Evolutionary conservation across 2,329 filamentous ascomycete species (phyloP).

Genomic region (Venturia pyrina): DNA sequence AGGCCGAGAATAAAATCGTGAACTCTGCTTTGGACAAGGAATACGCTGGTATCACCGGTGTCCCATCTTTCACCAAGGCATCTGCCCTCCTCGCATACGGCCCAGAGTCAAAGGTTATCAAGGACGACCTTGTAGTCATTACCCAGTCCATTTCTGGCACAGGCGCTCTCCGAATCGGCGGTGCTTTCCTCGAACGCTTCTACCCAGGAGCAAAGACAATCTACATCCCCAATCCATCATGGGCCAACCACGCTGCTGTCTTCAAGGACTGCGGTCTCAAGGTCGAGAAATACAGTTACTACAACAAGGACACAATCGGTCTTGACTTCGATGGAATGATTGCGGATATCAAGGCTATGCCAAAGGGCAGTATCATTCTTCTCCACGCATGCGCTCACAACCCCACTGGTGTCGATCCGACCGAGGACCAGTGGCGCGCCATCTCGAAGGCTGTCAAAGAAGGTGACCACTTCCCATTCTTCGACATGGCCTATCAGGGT

Average conservation of each 20-base stretch:
- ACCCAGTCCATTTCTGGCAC: slow-evolving; percentile 98
- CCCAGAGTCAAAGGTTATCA: slow-evolving; percentile 63
- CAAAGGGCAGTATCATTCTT: slow-evolving; percentile 77
- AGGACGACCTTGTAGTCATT: slow-evolving; percentile 68
- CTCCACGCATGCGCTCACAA: slow-evolving; percentile 98
- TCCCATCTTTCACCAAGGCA: slow-evolving; percentile 86
- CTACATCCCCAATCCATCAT: slow-evolving; percentile 92
- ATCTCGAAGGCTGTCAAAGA: slow-evolving; percentile 81
- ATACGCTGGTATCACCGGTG: slow-evolving; percentile 94
- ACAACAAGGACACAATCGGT: slow-evolving; percentile 97
- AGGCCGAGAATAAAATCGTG: slow-evolving; percentile 81
- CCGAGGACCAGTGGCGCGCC: slow-evolving; percentile 80
- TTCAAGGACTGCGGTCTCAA: slow-evolving; percentile 87
- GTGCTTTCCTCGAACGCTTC: slow-evolving; percentile 84
- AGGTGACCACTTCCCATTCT: slow-evolving; percentile 86
- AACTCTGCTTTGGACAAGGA: slow-evolving; percentile 80
- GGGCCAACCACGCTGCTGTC: slow-evolving; percentile 96
- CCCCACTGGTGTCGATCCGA: slow-evolving; percentile 93
- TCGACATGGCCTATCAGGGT: slow-evolving; percentile 99
- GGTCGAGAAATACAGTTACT: slow-evolving; percentile 96
- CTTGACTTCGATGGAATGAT: slow-evolving; percentile 94
- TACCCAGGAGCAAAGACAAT: slow-evolving; percentile 88
- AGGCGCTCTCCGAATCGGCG: slow-evolving; percentile 88
- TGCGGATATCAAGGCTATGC: slow-evolving; percentile 79
- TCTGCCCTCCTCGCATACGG: slow-evolving; percentile 89